Evolutionary conservation across 352 stramenopile genomes (phyloP).

Genomic region (Lagenidium sp.): DNA sequence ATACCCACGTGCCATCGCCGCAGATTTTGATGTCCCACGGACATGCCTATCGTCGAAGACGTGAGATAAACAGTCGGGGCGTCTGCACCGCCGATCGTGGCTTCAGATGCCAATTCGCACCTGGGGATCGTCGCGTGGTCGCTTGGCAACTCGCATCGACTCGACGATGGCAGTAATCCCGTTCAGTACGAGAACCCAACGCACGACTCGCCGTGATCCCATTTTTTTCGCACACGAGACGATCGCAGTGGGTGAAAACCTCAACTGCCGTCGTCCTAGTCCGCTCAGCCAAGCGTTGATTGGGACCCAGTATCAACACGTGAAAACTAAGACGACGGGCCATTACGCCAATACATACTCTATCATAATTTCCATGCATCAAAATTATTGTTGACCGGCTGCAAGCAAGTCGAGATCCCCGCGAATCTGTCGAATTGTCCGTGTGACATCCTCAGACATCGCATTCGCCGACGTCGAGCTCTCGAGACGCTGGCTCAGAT

Average conservation of each 20-base stretch:
- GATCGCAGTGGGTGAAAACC: no score
- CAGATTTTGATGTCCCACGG: conserved; percentile 58
- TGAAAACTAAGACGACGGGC: conserved; percentile 15
- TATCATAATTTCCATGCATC: conserved; percentile 1
- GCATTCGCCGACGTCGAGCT: conserved; percentile 8
- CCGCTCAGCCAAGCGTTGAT: no score
- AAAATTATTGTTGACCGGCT: conserved; percentile 14
- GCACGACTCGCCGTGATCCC: no score
- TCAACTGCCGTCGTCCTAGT: no score
- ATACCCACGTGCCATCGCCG: conserved; percentile 56
- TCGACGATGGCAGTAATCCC: no score
- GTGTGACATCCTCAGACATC: conserved; percentile 23
- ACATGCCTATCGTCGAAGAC: conserved; percentile 24
- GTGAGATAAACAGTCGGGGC: background rate
- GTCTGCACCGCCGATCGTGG: no score
- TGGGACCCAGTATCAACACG: no score
- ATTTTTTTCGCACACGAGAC: no score
- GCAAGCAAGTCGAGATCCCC: conserved; percentile 52
- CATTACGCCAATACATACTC: conserved; percentile 3
- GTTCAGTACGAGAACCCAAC: no score
- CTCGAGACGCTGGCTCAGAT: conserved; percentile 16
- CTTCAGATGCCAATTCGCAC: conserved; percentile 13
- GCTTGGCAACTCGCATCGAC: background rate
- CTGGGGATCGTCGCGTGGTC: conserved; percentile 22
- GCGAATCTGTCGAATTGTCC: conserved; percentile 37